phyloP scores from a whole-genome alignment of 2,329 filamentous ascomycete genomes.

The Fusarium incarnatum region DNA sequence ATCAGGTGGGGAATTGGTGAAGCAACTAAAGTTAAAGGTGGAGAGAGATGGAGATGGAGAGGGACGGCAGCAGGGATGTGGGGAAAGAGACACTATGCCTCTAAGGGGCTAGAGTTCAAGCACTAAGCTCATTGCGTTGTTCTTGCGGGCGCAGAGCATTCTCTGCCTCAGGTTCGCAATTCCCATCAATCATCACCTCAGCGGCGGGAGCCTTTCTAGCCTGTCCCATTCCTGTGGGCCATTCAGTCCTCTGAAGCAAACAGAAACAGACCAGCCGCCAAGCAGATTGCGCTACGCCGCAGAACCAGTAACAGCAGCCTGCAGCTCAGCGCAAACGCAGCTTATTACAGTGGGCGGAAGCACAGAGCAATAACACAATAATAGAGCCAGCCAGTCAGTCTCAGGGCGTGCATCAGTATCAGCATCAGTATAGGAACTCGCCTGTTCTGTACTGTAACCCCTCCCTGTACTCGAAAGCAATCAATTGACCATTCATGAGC shows the following conservation, averaged over 20 bases:
- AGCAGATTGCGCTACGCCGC: constrained; percentile 22
- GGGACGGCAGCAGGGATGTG: constrained; percentile 30
- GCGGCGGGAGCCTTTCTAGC: constrained; percentile 6
- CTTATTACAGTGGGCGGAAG: constrained; percentile 11
- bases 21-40: constrained; percentile 24
- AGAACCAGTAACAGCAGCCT: constrained; percentile 17
- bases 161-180: constrained; percentile 30
- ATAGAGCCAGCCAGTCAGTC: constrained; percentile 2
- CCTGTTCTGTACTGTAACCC: constrained; percentile 10
- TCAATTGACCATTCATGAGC: constrained; percentile 36
- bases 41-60: constrained; percentile 21
- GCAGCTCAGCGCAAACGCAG: constrained; percentile 2
- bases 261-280: constrained; percentile 6
- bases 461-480: constrained; percentile 20
- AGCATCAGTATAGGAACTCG: background rate
- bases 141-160: constrained; percentile 30
- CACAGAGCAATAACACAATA: constrained; percentile 20
- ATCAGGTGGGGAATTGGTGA: constrained; percentile 31
- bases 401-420: constrained; percentile 15
- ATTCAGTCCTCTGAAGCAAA: constrained; percentile 8
- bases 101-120: background rate
- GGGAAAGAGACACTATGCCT: constrained; percentile 14
- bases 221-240: constrained; percentile 34
- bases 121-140: constrained; percentile 28
- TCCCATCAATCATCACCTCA: background rate